These are phyloP conservation scores for Linderina pennispora DNA, from an alignment of 192 early-diverging fungal genomes.

Conservation along the genomic window DNA sequence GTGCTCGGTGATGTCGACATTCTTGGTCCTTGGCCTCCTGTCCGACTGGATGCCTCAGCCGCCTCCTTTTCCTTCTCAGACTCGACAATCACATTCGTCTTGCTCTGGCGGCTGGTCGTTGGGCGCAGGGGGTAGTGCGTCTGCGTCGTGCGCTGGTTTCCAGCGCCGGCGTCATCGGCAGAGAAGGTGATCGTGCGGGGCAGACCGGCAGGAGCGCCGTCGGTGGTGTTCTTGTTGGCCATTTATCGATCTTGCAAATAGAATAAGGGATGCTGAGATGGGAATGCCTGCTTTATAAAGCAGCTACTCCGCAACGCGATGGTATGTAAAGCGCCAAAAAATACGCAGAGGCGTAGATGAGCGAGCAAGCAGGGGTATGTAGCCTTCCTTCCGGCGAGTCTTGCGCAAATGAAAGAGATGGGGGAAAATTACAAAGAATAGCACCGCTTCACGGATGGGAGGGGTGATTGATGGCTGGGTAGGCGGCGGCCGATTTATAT, in stretches of 20 bases:
- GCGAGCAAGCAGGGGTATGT: too few species aligned
- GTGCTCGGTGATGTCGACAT: constrained; percentile 54
- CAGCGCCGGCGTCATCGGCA: constrained; percentile 5
- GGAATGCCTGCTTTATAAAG: too few species aligned
- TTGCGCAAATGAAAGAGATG: too few species aligned
- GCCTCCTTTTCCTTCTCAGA: not conserved
- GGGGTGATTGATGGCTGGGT: too few species aligned
- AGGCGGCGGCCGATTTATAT: too few species aligned
- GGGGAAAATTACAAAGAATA: too few species aligned
- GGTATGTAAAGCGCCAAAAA: too few species aligned
- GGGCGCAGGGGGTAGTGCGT: constrained; percentile 3
- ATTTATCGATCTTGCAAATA: not conserved
- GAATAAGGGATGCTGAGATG: not conserved
- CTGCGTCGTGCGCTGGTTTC: constrained; percentile 2
- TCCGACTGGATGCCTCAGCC: too few species aligned
- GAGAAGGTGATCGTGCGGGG: constrained; percentile 18
- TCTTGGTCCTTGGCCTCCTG: constrained; percentile 33
- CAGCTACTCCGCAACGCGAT: too few species aligned
- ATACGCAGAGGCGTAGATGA: too few species aligned
- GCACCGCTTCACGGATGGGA: too few species aligned
- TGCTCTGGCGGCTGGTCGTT: constrained; percentile 6
- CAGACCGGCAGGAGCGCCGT: not conserved
- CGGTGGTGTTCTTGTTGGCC: not conserved
- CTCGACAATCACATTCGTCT: not conserved
- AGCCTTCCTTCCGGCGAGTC: too few species aligned